Evolutionary conservation across 1,284 basidiomycete species (phyloP), one percentile per base, ranked within the genome.

Genomic region (Mycena sp.): DNA sequence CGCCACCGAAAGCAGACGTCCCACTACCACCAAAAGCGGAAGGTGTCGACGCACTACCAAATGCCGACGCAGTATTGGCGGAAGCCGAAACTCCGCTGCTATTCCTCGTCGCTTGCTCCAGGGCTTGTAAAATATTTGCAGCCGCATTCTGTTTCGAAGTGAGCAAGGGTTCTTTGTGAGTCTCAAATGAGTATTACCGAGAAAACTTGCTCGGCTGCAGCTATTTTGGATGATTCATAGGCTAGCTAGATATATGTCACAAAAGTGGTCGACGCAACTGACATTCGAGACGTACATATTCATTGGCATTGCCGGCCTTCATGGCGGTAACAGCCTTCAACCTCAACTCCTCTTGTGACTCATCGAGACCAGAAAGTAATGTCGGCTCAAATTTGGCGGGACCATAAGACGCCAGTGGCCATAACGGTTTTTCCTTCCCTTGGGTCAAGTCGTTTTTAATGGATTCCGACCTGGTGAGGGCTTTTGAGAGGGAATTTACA

Each of bases 361-460:
- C 81, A 70, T 98, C 95, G 30, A 91, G 78, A 1, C 87, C 88
- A 5, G 76, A 67, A 17, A 98, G 76, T 6, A 97, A 70, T 49
- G 84, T 88, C 0, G 88, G 89, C 69, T 95, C 93, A 57, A 85
- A 74, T 72, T 96, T 95, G 0, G 88, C 87, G 23, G 92, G 87
- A 0, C 85, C 95, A 73, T 92, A 98, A 0, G 86, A 90, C 0
- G 93, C 90, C 0, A 96, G 78, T n/a, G 90, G 89, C 91, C 93
- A 98, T 7, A 85, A 58, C 0, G 95, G 96, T 70, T 87, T 88
- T 21, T 94, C 92, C 4, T 75, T 77, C 17, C 76, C 76, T 6
- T 76, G 73, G 3, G 85, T 86, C n/a, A 94, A 71, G 70, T 94
- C 93, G 43, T 77, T 80, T 16, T 73, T 72, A 30, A 93, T 83